Base-by-base conservation (phyloP, 192 early-diverging fungal genomes). In the Umbelopsis ramanniana region DNA sequence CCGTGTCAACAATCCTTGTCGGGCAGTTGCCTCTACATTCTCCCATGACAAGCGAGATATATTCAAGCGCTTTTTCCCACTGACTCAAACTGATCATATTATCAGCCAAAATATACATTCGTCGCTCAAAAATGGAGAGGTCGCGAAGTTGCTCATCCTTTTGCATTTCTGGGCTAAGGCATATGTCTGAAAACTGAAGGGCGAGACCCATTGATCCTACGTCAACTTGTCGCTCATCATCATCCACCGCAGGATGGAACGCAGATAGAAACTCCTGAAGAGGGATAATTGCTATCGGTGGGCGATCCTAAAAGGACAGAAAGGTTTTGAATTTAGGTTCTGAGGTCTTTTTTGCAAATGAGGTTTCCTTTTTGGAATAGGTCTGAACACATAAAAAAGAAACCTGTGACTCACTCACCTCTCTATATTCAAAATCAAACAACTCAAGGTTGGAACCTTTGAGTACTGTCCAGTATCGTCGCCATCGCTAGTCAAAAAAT, bases 361-460 rank as follows among this genome's bases (percentile, higher is more conserved):
- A 21, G 48, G 48, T 50, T 50, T 50, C 48, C 48, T 17, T 50
- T 50, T 50, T 21, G 48, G 48, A 46, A 15, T n/a, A n/a, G 48
- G 48, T 50, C 57, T 35, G 15, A 29, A 63, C 29, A 63, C 29
- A 29, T 29, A 22, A 63, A 29, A 2, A 3, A 0, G 9, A 12
- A 37, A 19, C 57, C 22, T 26, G 19, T 63, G 57, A 63, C 33
- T 37, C 46, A 38, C 38, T 60, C 55, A 79, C 77, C 54, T 79
- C 73, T 72, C 66, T 74, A 24, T 73, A 79, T 67, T 79, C 77
- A 79, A 79, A 79, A 66, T 79, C 77, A 72, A 72, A 74, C 23
- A 79, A 38, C 21, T 72, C 63, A 40, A 79, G 66, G 43, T 70
- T 54, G 22, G 71, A 50, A 37, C 73, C 77, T 23, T 72, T 52